Conservation (phyloP, 345 rosid genomes). For the Psidium guajava region DNA sequence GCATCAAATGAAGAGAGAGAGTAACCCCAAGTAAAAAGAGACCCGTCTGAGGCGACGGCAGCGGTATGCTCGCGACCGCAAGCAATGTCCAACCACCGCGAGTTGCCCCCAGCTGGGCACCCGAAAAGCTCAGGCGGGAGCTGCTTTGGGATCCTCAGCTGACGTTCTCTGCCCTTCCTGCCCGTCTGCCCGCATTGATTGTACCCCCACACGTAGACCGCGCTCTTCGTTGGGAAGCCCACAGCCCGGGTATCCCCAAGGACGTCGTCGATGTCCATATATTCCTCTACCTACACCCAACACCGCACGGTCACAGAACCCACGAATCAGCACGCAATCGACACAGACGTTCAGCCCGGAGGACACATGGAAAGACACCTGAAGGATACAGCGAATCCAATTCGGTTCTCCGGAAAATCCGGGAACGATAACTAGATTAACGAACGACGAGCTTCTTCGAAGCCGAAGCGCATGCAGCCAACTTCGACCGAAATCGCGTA, state of each 20-base stretch:
- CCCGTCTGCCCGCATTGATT: slow-evolving; percentile 93
- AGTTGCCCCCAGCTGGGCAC: slow-evolving; percentile 65
- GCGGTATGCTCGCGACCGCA: slow-evolving; percentile 96
- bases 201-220: slow-evolving; percentile 95
- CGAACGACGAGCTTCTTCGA: background rate
- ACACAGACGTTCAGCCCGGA: background rate
- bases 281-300: background rate
- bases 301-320: background rate
- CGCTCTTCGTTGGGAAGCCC: slow-evolving; percentile 63
- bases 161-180: slow-evolving; percentile 57
- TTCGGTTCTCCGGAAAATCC: background rate
- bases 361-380: no score
- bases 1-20: slow-evolving; percentile 5
- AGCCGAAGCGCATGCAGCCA: background rate
- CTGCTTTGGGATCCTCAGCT: slow-evolving; percentile 82
- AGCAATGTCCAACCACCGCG: slow-evolving; percentile 85
- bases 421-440: background rate
- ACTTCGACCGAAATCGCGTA: background rate
- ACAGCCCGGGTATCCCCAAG: slow-evolving; percentile 49
- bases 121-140: slow-evolving; percentile 90
- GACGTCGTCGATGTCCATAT: slow-evolving; percentile 60
- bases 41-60: slow-evolving; percentile 93
- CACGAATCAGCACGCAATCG: background rate
- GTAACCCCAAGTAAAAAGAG: slow-evolving; percentile 93
- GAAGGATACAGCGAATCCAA: background rate